Evolutionary conservation across 441 rosid species (phyloP).

Genomic region (Euphorbia schlechtendalii): DNA sequence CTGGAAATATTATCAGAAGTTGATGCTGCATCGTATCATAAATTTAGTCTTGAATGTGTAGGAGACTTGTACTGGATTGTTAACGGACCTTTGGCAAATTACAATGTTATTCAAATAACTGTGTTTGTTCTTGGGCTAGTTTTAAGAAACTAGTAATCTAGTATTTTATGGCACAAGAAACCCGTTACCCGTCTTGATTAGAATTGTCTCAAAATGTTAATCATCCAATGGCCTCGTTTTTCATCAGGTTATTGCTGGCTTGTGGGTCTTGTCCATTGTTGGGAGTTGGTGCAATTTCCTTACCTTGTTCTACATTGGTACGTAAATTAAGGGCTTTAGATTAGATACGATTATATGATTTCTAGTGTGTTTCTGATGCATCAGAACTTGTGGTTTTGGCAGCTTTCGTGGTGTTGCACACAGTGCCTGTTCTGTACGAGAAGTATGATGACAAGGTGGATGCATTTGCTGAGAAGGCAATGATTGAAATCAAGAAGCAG

Average conservation of each 20-base stretch:
- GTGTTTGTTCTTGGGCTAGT: not conserved
- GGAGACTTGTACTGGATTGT: no score
- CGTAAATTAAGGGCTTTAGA: not conserved
- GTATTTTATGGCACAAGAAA: not conserved
- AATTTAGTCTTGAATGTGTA: no score
- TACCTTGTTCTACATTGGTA: slow-evolving; percentile 82
- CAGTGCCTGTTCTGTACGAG: slow-evolving; percentile 75
- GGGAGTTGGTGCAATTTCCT: slow-evolving; percentile 82
- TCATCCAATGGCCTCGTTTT: not conserved
- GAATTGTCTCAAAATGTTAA: not conserved
- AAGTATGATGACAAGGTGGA: slow-evolving; percentile 80
- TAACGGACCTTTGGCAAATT: no score
- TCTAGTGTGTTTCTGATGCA: not conserved
- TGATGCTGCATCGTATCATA: no score
- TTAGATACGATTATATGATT: not conserved
- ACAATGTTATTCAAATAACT: not conserved
- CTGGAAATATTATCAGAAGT: no score
- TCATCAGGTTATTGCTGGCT: slow-evolving; percentile 62
- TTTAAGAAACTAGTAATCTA: not conserved
- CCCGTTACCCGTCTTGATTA: not conserved
- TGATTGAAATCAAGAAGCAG: slow-evolving; percentile 68
- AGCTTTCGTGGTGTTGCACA: slow-evolving; percentile 74
- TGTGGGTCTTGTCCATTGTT: slow-evolving; percentile 67
- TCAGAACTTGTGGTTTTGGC: slow-evolving; percentile 17
- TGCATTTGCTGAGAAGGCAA: slow-evolving; percentile 63